Evolutionary conservation across 768 basidiomycete species (phyloP), one percentile per base, ranked within the genome.

Genomic region (Naganishia vaughanmartiniae): DNA sequence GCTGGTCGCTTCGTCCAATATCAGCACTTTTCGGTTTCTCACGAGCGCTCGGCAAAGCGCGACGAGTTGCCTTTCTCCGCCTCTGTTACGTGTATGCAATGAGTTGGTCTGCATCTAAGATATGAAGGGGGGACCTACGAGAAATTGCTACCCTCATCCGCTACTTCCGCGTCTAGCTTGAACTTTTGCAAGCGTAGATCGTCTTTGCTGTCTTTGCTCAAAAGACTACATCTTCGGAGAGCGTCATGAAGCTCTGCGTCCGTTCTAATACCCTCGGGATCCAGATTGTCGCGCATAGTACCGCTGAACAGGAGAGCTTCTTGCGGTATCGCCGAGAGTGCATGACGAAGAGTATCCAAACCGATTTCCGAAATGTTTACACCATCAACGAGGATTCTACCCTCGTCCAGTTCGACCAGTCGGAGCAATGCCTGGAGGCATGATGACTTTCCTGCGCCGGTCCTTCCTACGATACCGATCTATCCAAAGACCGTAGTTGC

Each of bases 271-370:
- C 79, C 80, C 73, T 85, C 84, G 5, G 87, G 88, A 76, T 89
- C 88, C 70, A 78, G 85, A 84, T 72, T 87, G 79, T 72, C 86
- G 78, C 79, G 66, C n/a, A 81, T 75, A 11, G 76, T 76, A 11
- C 76, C 78, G 51, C 56, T 71, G 55, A 87, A 88, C 21, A 88
- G 77, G 15, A 85, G 83, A 21, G 82, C 83, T 55, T 88, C 87
- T 78, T 89, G 90, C 0, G 90, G 90, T 15, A 91, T 89, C 48
- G 90, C 84, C 4, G 88, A 86, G 4, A 90, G 78, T 21, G 85
- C 82, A 30, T 80, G 78, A 4, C 88, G 84, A 0, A 89, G 81
- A n/a, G 79, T 83, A 69, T 86, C 84, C 10, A 90, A 82, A 0
- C 87, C 87, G 31, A 90, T 81, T 14, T 82, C 76, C 24, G 42